Conservation (phyloP, 345 rosid genomes). For the Raphanus raphanistrum region DNA sequence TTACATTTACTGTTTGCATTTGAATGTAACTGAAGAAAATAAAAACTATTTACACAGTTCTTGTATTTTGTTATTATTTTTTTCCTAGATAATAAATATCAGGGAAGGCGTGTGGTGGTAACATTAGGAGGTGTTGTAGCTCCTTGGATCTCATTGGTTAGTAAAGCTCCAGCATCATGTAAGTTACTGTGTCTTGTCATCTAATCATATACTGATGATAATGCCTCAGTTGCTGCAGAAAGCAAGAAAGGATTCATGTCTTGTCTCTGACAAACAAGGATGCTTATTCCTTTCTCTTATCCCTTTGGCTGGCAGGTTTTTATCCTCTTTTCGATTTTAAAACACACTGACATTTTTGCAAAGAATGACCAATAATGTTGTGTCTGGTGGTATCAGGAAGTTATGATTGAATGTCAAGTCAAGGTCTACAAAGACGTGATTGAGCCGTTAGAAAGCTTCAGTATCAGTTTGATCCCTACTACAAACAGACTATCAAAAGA, state of each 20-base stretch:
- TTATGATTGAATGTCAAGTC: conserved; percentile 79
- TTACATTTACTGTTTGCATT: neutral
- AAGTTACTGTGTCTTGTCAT: conserved; percentile 29
- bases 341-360: neutral
- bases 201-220: conserved; percentile 40
- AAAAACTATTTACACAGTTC: neutral
- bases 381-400: conserved; percentile 54
- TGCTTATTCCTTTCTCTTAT: conserved; percentile 70
- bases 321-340: neutral
- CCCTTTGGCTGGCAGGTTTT: conserved; percentile 97
- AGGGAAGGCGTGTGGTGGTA: conserved; percentile 62
- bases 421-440: conserved; percentile 93
- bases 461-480: conserved; percentile 66
- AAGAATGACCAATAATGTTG: neutral
- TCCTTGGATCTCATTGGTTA: conserved; percentile 59
- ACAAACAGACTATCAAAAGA: conserved; percentile 71
- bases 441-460: conserved; percentile 89
- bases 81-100: conserved; percentile 33
- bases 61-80: neutral
- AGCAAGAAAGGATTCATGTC: conserved; percentile 60
- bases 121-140: conserved; percentile 54
- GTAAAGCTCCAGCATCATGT: conserved; percentile 62
- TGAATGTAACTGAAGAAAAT: neutral
- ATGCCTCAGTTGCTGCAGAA: conserved; percentile 99
- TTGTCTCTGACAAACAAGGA: conserved; percentile 67